Conservation (phyloP, 163 green algal genomes). For the Chloromonas sp. region DNA sequence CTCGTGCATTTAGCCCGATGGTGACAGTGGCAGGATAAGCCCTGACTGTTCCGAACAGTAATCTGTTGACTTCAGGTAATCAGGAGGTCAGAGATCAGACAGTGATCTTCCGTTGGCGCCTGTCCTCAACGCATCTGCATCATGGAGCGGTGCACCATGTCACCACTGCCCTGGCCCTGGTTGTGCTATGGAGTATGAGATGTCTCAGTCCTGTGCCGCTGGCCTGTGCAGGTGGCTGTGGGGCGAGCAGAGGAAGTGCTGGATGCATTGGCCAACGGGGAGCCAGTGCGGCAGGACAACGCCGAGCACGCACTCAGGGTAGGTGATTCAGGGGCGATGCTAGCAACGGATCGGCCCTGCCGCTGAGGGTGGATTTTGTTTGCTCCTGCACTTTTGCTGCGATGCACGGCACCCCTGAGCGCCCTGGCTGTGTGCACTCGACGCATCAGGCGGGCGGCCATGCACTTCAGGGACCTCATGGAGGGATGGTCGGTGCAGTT, state of each 20-base stretch:
- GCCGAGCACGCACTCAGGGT: neutral
- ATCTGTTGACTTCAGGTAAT: neutral
- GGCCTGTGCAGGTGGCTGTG: neutral
- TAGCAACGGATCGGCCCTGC: neutral
- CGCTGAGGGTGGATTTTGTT: neutral
- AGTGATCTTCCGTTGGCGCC: too few species aligned
- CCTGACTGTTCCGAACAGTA: neutral
- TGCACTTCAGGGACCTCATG: neutral
- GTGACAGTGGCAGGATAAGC: neutral
- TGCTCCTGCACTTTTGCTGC: neutral
- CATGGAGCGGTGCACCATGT: too few species aligned
- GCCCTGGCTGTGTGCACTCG: neutral
- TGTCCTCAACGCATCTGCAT: too few species aligned
- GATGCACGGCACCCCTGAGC: too few species aligned
- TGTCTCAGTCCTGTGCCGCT: neutral
- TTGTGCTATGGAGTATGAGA: neutral
- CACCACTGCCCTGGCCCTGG: neutral
- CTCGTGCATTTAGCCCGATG: neutral
- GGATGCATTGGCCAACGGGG: neutral
- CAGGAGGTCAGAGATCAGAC: too few species aligned
- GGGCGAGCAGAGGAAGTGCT: conserved; percentile 4
- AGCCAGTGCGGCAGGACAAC: conserved; percentile 10
- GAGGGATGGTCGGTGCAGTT: too few species aligned
- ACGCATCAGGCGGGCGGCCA: neutral
- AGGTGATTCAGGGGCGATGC: too few species aligned